These are phyloP conservation scores for Pyrenophora tritici-repentis DNA, from an alignment of 2,329 filamentous ascomycete genomes.

Conservation along the genomic window DNA sequence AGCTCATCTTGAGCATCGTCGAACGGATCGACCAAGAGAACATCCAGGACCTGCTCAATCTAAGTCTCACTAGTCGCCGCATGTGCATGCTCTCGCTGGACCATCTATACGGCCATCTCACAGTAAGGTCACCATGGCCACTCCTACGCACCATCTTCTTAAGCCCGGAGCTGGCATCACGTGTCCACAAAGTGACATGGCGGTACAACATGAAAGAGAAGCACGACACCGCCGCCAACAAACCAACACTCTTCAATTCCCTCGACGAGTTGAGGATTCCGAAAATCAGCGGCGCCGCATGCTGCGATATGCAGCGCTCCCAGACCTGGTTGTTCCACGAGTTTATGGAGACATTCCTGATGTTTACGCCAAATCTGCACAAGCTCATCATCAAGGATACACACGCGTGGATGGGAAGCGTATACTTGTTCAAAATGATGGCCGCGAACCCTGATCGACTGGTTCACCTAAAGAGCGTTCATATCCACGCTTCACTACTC, in stretches of 20 bases:
- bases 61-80: conserved; percentile 8
- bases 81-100: conserved; percentile 8
- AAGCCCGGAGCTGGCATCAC: conserved; percentile 1
- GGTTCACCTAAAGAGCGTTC: background rate
- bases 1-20: conserved; percentile 9
- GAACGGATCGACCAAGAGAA: conserved; percentile 7
- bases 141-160: conserved; percentile 1
- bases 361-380: conserved; percentile 1
- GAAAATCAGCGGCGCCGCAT: background rate
- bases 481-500: conserved; percentile 9
- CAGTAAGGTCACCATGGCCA: conserved; percentile 8
- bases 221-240: background rate
- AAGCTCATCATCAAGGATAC: conserved; percentile 6
- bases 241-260: background rate
- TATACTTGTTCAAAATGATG: conserved; percentile 3
- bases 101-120: conserved; percentile 3
- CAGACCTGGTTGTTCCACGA: conserved; percentile 2
- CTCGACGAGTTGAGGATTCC: background rate
- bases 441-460: background rate
- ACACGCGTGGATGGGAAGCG: background rate
- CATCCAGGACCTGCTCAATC: conserved; percentile 1
- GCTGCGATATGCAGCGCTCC: background rate
- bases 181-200: conserved; percentile 6
- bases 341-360: conserved; percentile 3
- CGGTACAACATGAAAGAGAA: background rate